Percentiles rank a stretch among this genome's conserved stretches.
Conservation (phyloP, 2,329 filamentous ascomycete species). For the Dothideomycetes sp. region DNA sequence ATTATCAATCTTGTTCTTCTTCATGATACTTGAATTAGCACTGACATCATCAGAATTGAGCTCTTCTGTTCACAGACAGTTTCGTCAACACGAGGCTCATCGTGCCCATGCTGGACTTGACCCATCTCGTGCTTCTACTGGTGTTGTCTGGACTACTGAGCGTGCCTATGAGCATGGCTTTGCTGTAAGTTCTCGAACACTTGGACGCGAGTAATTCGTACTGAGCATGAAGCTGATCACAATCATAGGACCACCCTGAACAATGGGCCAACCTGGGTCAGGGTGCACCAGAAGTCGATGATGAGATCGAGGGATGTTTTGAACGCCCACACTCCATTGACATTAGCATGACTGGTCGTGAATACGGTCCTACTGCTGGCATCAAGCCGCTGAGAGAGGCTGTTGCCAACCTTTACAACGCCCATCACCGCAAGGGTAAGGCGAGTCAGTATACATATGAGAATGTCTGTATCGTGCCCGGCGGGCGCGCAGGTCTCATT, state of each 20-base stretch:
- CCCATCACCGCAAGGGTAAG: conserved; percentile 79
- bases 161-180: conserved; percentile 83
- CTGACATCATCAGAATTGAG: conserved; percentile 51
- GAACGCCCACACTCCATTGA: conserved; percentile 68
- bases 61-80: conserved; percentile 79
- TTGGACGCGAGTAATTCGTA: no score
- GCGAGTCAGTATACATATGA: conserved; percentile 89
- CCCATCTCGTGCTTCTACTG: conserved; percentile 75
- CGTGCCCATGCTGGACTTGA: conserved; percentile 84
- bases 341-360: conserved; percentile 65
- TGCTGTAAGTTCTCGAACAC: conserved; percentile 21
- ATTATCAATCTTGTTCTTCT: no score
- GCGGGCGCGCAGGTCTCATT: conserved; percentile 84
- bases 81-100: conserved; percentile 82
- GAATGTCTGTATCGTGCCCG: conserved; percentile 93
- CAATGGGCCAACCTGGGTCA: conserved; percentile 90
- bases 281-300: conserved; percentile 83
- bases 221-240: no score
- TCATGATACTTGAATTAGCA: no score
- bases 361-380: conserved; percentile 85
- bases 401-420: conserved; percentile 86
- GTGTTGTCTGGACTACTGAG: conserved; percentile 88
- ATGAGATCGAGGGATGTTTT: conserved; percentile 80
- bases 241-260: conserved; percentile 68
- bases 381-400: conserved; percentile 85